Evolutionary conservation across 495 filamentous ascomycete species (phyloP), one percentile per base, ranked within the genome.

Genomic region (Hyaloscypha hepaticicola): DNA sequence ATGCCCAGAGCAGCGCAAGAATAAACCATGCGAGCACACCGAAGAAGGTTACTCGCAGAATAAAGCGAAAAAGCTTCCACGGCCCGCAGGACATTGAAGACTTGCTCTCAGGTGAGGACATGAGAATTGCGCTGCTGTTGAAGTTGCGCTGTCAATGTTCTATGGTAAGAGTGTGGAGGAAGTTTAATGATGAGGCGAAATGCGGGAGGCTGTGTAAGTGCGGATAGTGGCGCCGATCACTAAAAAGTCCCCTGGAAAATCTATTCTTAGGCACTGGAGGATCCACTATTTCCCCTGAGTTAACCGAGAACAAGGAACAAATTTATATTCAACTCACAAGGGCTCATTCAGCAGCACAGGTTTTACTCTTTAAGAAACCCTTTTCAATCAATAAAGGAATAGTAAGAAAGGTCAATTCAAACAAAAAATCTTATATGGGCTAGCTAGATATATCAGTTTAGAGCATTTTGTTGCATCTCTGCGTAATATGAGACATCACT

Each of bases 1-100:
- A 51, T 16, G 38, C 53, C 61, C 61, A 64, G 31, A 58, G 41
- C 21, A 64, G 24, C 21, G 24, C 55, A 2, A 64, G 61, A 7
- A 57, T 9, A 50, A 63, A 38, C 60, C 60, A 63, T 5, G 60
- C 24, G 1, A 63, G 24, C 22, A 57, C 14, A 19, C 12, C 27
- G 33, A 19, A 55, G 22, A 58, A 45, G 29, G 31, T 7, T 6
- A 56, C n/a, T 12, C 22, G 50, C 26, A 63, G 38, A 2, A 51
- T 22, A 55, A 57, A 7, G 11, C 61, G 61, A 19, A 21, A 50
- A 3, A 59, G 53, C 14, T 56, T 56, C 53, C 53, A 56, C 14
- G 53, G 53, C n/a, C 53, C 16, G 38, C 12, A 45, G 16, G 9
- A 4, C 11, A 45, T 45, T 45, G 38, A 16, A 16, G 38, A 45